Conservation (phyloP, 805 yeast genomes). For the Helenozyma rhizophorensis region DNA sequence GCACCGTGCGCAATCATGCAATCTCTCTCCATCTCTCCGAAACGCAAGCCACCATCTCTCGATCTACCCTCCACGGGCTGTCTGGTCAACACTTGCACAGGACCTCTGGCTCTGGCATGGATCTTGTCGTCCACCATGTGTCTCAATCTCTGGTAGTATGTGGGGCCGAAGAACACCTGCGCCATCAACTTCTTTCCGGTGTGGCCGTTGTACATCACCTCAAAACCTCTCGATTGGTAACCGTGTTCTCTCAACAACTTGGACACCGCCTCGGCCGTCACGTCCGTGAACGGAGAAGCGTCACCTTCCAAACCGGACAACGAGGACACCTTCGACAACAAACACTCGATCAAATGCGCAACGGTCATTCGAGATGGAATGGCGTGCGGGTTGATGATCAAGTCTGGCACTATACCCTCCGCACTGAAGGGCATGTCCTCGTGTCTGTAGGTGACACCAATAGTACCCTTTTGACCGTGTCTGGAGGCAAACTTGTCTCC, state of each 20-base stretch:
- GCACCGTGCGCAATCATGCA: slow-evolving; percentile 99
- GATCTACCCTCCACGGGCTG: slow-evolving; percentile 97
- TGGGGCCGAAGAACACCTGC: slow-evolving; percentile 98
- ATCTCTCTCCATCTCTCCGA: slow-evolving; percentile 99
- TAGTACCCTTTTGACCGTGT: slow-evolving; percentile 98
- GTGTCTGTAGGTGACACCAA: slow-evolving; percentile 97
- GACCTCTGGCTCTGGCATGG: slow-evolving; percentile 99
- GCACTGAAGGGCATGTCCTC: slow-evolving; percentile 98
- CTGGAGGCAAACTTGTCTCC: slow-evolving; percentile 77
- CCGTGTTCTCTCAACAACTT: slow-evolving; percentile 91
- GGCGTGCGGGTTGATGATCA: slow-evolving; percentile 97
- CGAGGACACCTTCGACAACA: slow-evolving; percentile 90
- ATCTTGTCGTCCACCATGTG: slow-evolving; percentile 99
- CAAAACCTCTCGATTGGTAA: slow-evolving; percentile 97
- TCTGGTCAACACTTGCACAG: slow-evolving; percentile 94
- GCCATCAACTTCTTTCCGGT: slow-evolving; percentile 98
- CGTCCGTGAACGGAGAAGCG: slow-evolving; percentile 98
- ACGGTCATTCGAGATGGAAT: slow-evolving; percentile 99
- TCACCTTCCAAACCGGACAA: slow-evolving; percentile 97
- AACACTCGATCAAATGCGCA: slow-evolving; percentile 98
- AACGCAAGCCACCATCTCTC: slow-evolving; percentile 96
- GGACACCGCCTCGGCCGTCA: slow-evolving; percentile 96
- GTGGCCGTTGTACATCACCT: slow-evolving; percentile 97
- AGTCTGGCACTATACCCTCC: slow-evolving; percentile 95
- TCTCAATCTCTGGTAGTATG: slow-evolving; percentile 96